Evolutionary conservation across 139 green algal species (phyloP).

Genomic region (Limnomonas spitsbergensis): DNA sequence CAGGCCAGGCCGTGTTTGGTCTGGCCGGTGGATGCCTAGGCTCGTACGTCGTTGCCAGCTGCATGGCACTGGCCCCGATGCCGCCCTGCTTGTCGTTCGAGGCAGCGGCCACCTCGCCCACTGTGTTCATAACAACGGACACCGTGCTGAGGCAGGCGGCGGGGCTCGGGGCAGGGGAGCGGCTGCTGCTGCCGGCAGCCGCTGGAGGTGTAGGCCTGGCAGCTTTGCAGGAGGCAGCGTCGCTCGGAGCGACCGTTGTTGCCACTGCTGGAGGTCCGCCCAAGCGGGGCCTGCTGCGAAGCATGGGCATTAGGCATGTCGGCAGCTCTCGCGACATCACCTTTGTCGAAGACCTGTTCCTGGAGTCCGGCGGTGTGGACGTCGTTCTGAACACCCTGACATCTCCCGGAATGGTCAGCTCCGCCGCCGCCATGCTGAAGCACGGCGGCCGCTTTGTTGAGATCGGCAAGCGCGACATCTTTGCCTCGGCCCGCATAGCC

Average conservation of each 20-base stretch:
- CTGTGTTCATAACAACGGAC: constrained; percentile 66
- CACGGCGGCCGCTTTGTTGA: constrained; percentile 69
- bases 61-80: constrained; percentile 60
- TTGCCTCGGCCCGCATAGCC: constrained; percentile 48
- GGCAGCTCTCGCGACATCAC: constrained; percentile 37
- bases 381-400: constrained; percentile 83
- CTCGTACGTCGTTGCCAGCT: constrained; percentile 58
- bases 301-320: constrained; percentile 44
- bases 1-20: constrained; percentile 73
- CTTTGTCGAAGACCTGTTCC: constrained; percentile 33
- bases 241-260: constrained; percentile 35
- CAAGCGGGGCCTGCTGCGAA: constrained; percentile 70
- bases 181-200: constrained; percentile 70
- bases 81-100: constrained; percentile 66
- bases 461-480: constrained; percentile 90
- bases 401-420: constrained; percentile 73
- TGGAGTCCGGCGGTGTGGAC: constrained; percentile 37
- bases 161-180: constrained; percentile 34
- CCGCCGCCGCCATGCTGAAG: constrained; percentile 54
- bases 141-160: constrained; percentile 46
- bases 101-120: constrained; percentile 71
- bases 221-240: constrained; percentile 51
- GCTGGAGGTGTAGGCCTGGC: constrained; percentile 80
- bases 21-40: constrained; percentile 72
- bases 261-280: constrained; percentile 64